Percentiles rank a stretch among this genome's conserved stretches.
Evolutionary conservation across 2,329 filamentous ascomycete species (phyloP).

Genomic region (Bipolaris zeicola): DNA sequence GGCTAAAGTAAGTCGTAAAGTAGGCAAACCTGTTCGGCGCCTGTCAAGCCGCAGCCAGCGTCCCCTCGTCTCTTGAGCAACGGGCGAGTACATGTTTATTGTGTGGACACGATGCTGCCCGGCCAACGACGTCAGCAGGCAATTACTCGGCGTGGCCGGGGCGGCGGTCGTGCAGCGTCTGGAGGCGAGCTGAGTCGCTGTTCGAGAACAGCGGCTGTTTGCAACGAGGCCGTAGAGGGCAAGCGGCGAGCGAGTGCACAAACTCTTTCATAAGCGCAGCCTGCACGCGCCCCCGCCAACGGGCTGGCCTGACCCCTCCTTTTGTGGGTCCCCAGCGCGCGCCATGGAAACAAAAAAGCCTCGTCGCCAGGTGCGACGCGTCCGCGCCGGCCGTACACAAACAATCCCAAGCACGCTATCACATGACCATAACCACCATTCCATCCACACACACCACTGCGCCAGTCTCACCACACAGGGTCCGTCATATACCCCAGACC

Average conservation of each 20-base stretch:
- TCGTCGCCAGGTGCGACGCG: slow-evolving; percentile 44
- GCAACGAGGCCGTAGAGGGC: background rate
- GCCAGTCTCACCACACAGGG: slow-evolving; percentile 14
- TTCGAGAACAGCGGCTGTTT: slow-evolving; percentile 39
- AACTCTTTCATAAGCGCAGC: slow-evolving; percentile 39
- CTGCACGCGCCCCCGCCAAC: slow-evolving; percentile 43
- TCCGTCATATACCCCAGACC: slow-evolving; percentile 20
- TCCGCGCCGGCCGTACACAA: slow-evolving; percentile 40
- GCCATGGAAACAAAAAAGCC: slow-evolving; percentile 31
- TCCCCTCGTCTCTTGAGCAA: slow-evolving; percentile 1
- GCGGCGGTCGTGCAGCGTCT: slow-evolving; percentile 28
- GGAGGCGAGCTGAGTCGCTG: slow-evolving; percentile 36
- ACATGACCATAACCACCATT: slow-evolving; percentile 33
- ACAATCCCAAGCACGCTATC: slow-evolving; percentile 37
- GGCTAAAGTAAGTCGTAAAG: slow-evolving; percentile 3
- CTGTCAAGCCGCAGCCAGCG: slow-evolving; percentile 12
- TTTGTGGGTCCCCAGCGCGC: slow-evolving; percentile 32
- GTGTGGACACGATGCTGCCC: too few species aligned
- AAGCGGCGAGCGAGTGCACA: slow-evolving; percentile 33
- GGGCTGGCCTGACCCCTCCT: slow-evolving; percentile 41
- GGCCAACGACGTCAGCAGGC: slow-evolving; percentile 16
- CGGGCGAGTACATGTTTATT: slow-evolving; percentile 4
- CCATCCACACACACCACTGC: background rate
- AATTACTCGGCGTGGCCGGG: slow-evolving; percentile 35
- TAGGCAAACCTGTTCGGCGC: slow-evolving; percentile 15